Conservation (phyloP, 345 rosid species). For the Microthlaspi erraticum region DNA sequence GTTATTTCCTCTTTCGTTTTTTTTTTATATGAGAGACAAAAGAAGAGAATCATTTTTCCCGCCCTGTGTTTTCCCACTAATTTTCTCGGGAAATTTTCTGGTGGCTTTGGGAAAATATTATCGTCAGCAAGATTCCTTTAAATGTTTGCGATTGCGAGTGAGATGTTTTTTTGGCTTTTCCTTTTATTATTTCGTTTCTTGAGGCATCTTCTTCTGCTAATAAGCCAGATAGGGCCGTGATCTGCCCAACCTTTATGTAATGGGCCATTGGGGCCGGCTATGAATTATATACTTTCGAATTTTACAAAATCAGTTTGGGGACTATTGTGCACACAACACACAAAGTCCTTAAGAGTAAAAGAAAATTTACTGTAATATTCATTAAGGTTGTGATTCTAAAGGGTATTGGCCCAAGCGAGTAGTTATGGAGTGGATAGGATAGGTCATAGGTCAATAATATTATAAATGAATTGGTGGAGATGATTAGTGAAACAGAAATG, state of each 20-base stretch:
- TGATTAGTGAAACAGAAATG: too few relatives aligned
- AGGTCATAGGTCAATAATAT: too few relatives aligned
- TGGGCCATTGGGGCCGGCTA: conserved; percentile 14
- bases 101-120: conserved; percentile 43
- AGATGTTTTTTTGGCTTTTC: too few relatives aligned
- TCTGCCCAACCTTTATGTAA: conserved; percentile 12
- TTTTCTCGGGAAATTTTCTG: conserved; percentile 57
- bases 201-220: too few relatives aligned
- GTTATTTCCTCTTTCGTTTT: background rate
- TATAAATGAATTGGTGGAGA: too few relatives aligned
- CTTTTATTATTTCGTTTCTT: too few relatives aligned
- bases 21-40: background rate
- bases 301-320: background rate
- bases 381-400: background rate
- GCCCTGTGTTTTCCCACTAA: conserved; percentile 51
- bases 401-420: background rate
- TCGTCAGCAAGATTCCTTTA: background rate
- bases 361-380: background rate
- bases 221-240: background rate
- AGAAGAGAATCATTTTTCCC: conserved; percentile 33
- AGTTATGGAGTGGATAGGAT: conserved; percentile 2
- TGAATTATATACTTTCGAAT: background rate
- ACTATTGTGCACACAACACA: background rate
- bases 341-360: too few relatives aligned
- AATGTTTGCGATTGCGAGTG: conserved; percentile 32